Evolutionary conservation across 495 filamentous ascomycete species (phyloP), one percentile per base, ranked within the genome.

Genomic region (Tuber aestivum): DNA sequence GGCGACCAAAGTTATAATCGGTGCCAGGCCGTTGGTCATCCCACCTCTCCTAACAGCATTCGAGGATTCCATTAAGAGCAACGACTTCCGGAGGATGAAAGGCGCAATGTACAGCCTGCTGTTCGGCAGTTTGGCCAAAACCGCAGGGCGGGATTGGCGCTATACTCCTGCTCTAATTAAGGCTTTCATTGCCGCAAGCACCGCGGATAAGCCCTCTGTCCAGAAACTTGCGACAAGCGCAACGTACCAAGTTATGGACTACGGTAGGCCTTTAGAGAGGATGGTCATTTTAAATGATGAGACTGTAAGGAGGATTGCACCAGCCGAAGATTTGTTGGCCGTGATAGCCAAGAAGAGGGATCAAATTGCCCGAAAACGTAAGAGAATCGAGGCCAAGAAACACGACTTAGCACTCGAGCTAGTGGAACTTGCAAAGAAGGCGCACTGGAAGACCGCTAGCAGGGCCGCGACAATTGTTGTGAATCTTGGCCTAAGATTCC

Each of bases 391-490:
- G 82, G 86, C 86, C 74, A 94, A 92, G 85, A 98, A 97, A 85
- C 87, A 91, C 0, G 88, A 90, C 8, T 85, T 98, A 23, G 92
- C 94, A 0, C 85, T 91, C 74, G 93, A 97, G 80, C 87, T 99
- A 56, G 90, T 94, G 3, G 89, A 92, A 56, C 83, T 93, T 72
- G 91, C 93, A 0, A 89, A 89, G 74, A 87, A 89, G 37, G 92
- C 93, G 0, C 96, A 98, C 82, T 99, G 95, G 95, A 98, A 97
- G 87, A 92, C 97, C 77, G 95, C 94, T 16, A 93, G 90, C 75
- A 87, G 95, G 41, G 94, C 93, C 65, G 92, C 92, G 21, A 92
- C 94, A 37, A 94, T 98, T 78, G 91, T 97, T 23, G 89, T 94
- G 75, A 94, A 94, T 74, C 88, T 97, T 78, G 94, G 92, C 72